Evolutionary conservation across 2,329 filamentous ascomycete species (phyloP).

Genomic region (Monosporascus sp.): DNA sequence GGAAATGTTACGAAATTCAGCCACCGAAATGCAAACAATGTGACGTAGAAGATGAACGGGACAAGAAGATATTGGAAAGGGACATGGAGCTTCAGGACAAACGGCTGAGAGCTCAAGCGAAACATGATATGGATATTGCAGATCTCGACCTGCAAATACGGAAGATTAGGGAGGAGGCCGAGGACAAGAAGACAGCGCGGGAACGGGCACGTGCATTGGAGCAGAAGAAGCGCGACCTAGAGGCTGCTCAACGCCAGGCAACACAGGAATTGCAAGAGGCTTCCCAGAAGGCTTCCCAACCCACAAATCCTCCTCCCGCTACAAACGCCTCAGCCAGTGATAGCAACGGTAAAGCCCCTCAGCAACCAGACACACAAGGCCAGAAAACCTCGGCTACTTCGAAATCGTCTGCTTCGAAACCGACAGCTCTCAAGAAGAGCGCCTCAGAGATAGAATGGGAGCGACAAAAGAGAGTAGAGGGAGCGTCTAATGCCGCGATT

Average conservation of each 20-base stretch:
- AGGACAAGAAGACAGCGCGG: slow-evolving; percentile 2
- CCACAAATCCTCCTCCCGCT: slow-evolving; percentile 27
- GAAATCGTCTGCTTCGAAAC: slow-evolving; percentile 1
- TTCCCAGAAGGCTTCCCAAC: slow-evolving; percentile 39
- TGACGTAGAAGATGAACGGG: too few relatives aligned
- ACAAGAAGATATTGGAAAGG: too few relatives aligned
- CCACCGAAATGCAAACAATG: too few relatives aligned
- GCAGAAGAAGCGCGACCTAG: slow-evolving; percentile 7
- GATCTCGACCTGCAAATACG: slow-evolving; percentile 5
- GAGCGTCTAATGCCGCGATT: slow-evolving; percentile 41
- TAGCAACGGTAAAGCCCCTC: too few relatives aligned
- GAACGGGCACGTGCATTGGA: slow-evolving; percentile 4
- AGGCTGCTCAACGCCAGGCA: slow-evolving; percentile 32
- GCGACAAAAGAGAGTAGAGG: slow-evolving; percentile 43
- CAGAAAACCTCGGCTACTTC: background rate
- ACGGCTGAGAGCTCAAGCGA: too few relatives aligned
- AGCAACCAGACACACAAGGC: slow-evolving; percentile 27
- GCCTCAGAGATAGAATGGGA: slow-evolving; percentile 43
- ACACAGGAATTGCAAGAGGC: slow-evolving; percentile 37
- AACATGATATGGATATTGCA: slow-evolving; percentile 2
- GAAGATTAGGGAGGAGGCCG: slow-evolving; percentile 4
- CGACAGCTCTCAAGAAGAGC: background rate
- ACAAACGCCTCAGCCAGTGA: too few relatives aligned
- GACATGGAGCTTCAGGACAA: too few relatives aligned
- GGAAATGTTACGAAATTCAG: too few relatives aligned